Base-by-base conservation (phyloP, 2,329 filamentous ascomycete genomes). In the Colletotrichum sp. region DNA sequence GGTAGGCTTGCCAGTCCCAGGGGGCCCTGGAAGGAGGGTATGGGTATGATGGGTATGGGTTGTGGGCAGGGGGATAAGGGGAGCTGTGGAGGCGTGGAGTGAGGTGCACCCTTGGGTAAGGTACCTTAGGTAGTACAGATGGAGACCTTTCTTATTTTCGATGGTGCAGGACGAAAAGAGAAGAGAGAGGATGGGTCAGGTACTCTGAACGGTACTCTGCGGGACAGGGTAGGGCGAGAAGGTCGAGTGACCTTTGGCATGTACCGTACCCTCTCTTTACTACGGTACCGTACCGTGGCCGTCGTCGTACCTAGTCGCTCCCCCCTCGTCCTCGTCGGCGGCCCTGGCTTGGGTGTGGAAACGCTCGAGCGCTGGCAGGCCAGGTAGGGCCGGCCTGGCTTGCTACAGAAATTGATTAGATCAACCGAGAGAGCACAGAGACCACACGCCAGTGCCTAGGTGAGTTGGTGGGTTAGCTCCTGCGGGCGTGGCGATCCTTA, bases 341-440 rank as follows among this genome's bases (percentile, higher is more conserved):
- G 61, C 27, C 71, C 62, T 66, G 69, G 66, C 43, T 70, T 67
- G 61, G 59, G 68, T 47, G 63, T 66, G 66, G 57, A 74, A 69
- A 72, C 74, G 75, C 75, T 76, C 75, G 75, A 76, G 75, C 75
- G 67, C 65, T 75, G 74, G 74, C 74, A 75, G 74, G 61, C 67
- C 64, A 70, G 70, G 72, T 66, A 70, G 70, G 71, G 72, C 67
- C 55, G 75, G 72, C 73, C 69, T 75, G 75, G 66, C 66, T 74
- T 75, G 72, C 73, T 77, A 76, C 76, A 76, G 75, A 76, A 78
- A 77, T 77, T 76, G 77, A 77, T 74, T 73, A 78, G 76, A 77
- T 77, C 76, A 76, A 74, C 76, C 75, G 75, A 77, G 75, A 72
- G 70, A 64, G 68, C 74, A 70, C 66, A 78, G 66, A 66, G 69